Evolutionary conservation across 768 basidiomycete genomes (phyloP).

Genomic region (Boletus coccyginus): DNA sequence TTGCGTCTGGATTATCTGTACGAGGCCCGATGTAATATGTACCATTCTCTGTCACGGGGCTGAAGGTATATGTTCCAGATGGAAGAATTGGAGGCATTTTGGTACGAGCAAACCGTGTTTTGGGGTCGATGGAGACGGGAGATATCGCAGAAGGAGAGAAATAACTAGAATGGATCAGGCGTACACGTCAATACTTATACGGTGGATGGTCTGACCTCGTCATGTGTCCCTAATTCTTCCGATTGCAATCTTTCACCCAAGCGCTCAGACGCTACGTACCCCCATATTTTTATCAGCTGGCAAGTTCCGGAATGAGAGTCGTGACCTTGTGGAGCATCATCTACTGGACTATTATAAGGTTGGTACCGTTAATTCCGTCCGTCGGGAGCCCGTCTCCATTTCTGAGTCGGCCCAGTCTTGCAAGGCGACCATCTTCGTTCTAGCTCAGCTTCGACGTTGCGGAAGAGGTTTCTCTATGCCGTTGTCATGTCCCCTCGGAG

Average conservation of each 20-base stretch:
- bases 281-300: background rate
- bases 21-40: background rate
- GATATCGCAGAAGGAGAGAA: background rate
- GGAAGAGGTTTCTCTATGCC: background rate
- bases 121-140: background rate
- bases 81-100: background rate
- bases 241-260: background rate
- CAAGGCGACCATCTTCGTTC: background rate
- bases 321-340: too few relatives aligned
- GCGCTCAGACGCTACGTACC: background rate
- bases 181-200: background rate
- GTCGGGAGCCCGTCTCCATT: background rate
- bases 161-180: too few relatives aligned
- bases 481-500: background rate
- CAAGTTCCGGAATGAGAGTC: background rate
- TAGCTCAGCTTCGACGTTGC: background rate
- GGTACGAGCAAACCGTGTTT: background rate
- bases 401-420: too few relatives aligned
- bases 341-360: too few relatives aligned
- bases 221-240: background rate
- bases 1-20: background rate
- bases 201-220: background rate
- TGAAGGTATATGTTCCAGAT: constrained; percentile 1
- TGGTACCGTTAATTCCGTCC: background rate
- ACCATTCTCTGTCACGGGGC: background rate